Conservation (phyloP, 2,329 filamentous ascomycete genomes). For the Albifimbria verrucaria region DNA sequence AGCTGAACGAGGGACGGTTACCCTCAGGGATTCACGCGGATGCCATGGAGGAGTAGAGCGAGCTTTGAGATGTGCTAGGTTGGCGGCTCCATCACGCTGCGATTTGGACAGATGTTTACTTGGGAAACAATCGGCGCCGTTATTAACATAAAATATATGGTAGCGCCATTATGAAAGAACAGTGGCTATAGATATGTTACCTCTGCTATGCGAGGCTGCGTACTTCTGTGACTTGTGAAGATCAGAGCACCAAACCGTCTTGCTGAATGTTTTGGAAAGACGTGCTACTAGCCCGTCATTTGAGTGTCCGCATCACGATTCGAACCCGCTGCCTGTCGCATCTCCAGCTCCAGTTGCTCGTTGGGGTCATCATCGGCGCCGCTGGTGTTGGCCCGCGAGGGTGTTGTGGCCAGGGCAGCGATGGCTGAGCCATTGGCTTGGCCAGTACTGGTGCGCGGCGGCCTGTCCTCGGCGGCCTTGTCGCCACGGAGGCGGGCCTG, state of each 20-base stretch:
- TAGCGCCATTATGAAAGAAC: too few species aligned
- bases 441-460: conserved; percentile 6
- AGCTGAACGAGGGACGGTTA: conserved; percentile 83
- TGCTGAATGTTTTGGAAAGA: not conserved
- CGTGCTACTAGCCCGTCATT: conserved; percentile 51
- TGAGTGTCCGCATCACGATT: conserved; percentile 43
- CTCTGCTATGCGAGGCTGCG: too few species aligned
- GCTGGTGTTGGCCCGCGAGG: conserved; percentile 26
- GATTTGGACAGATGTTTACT: not conserved
- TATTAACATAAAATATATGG: too few species aligned
- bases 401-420: conserved; percentile 20
- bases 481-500: conserved; percentile 43
- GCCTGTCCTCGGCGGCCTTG: conserved; percentile 25
- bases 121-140: conserved; percentile 14
- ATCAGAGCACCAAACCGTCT: not conserved
- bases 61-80: not conserved
- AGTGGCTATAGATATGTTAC: too few species aligned
- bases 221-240: not conserved
- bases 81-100: not conserved
- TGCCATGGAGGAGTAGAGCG: conserved; percentile 57
- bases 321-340: conserved; percentile 41
- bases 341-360: conserved; percentile 54
- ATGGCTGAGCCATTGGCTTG: not conserved
- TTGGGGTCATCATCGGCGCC: conserved; percentile 38
- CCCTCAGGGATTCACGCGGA: conserved; percentile 62